These are phyloP conservation scores for Glutinoglossum americanum DNA, from an alignment of 495 filamentous ascomycete genomes.

Conservation along the genomic window DNA sequence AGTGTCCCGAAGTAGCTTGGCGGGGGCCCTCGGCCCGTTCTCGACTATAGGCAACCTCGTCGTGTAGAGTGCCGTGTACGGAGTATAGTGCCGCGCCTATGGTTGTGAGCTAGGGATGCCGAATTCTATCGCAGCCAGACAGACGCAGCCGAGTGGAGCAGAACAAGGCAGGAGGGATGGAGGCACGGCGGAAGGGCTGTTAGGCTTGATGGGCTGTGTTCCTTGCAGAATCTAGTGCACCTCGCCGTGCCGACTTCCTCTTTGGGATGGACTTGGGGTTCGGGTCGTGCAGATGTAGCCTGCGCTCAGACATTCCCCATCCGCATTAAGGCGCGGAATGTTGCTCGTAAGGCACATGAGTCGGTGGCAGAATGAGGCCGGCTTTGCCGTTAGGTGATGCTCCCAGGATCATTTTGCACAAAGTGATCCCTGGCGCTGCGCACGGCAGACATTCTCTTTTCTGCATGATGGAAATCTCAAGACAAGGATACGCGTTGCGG, in stretches of 20 bases:
- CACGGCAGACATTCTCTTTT: not conserved
- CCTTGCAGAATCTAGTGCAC: not conserved
- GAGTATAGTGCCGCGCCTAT: not conserved
- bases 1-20: not conserved
- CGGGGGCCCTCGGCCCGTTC: not conserved
- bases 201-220: not conserved
- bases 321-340: not conserved
- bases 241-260: not conserved
- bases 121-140: too few relatives aligned
- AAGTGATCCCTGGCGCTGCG: not conserved
- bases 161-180: slow-evolving; percentile 7
- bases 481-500: not conserved
- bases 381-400: not conserved
- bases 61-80: not conserved
- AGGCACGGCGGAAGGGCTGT: not conserved
- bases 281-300: not conserved
- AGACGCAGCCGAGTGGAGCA: too few relatives aligned
- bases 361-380: too few relatives aligned
- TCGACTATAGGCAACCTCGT: not conserved
- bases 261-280: not conserved
- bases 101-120: not conserved
- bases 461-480: not conserved
- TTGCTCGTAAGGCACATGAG: not conserved
- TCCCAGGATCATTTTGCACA: not conserved
- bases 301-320: not conserved